Conservation (phyloP, 23 red algal genomes). For the Chondrus crispus region DNA sequence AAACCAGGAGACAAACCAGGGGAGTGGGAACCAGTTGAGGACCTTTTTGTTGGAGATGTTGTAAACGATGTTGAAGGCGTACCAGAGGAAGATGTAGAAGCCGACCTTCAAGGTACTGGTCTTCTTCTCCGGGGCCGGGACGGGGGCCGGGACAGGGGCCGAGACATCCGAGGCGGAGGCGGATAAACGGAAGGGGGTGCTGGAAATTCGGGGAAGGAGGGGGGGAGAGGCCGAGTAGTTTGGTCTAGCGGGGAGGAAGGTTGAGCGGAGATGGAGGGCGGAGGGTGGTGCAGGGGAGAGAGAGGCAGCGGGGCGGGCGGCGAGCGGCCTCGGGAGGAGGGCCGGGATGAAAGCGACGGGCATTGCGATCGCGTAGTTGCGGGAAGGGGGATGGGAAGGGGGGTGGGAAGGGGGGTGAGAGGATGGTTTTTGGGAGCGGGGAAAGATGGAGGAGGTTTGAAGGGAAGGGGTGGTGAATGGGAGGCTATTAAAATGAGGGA, state of each 20-base stretch:
- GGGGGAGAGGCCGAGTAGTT: too few species aligned
- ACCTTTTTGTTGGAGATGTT: slow-evolving; percentile 98
- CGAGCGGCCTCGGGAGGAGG: too few species aligned
- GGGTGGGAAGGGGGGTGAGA: neutral
- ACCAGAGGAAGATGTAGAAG: slow-evolving; percentile 91
- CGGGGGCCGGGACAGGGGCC: neutral
- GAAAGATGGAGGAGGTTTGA: neutral
- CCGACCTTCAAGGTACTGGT: slow-evolving; percentile 65
- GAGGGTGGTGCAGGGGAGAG: neutral
- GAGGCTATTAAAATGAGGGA: too few species aligned
- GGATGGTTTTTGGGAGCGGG: neutral
- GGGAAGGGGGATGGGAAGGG: neutral
- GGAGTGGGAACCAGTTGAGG: slow-evolving; percentile 83
- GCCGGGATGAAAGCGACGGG: too few species aligned
- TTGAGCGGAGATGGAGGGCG: neutral
- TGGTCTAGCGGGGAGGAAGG: too few species aligned
- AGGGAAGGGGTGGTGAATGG: too few species aligned
- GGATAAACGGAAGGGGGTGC: too few species aligned
- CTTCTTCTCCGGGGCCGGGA: neutral
- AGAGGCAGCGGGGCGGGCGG: too few species aligned
- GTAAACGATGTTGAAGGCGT: slow-evolving; percentile 98
- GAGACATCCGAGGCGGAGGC: slow-evolving; percentile 22
- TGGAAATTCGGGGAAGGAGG: too few species aligned
- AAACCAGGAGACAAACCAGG: slow-evolving; percentile 94
- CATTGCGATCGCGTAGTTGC: too few species aligned